Evolutionary conservation across 169 alveolate genomes (phyloP), one percentile per base, ranked within the genome.

Genomic region (Babesia sp.): DNA sequence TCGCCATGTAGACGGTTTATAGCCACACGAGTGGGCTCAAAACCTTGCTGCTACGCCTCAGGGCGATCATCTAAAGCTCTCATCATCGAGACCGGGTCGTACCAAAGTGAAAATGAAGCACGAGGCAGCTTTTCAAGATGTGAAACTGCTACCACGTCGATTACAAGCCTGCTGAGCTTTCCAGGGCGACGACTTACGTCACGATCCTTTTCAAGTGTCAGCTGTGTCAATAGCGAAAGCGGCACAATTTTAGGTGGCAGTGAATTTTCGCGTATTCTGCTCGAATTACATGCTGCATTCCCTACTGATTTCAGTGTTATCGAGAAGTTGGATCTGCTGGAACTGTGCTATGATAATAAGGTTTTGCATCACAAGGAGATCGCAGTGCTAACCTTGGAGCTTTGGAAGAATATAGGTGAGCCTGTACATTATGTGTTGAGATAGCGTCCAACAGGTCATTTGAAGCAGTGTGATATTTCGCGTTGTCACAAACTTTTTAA

Each of bases 351-450:
- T 36, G 26, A 39, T 9, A 74, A 63, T 46, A 16, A 45, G 4
- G 33, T 45, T 18, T 6, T 20, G n/a, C 74, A 37, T 18, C 74
- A 64, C 61, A 14, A 24, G 37, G 63, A 64, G 48, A 8, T 64
- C 2, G 22, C 60, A 26, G 22, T 26, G 28, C 44, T 74, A 9
- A 46, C 63, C 51, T 56, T 74, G 28, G 69, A 66, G n/a, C 37
- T 74, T 20, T 74, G 84, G 84, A 54, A 61, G 46, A 18, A 66
- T 26, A 33, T 51, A 2, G 84, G 84, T 74, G 20, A 9, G 71
- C 24, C 26, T 31, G 1, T 8, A 36, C 4, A n/a, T 3, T 16
- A 3, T 1, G 26, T n/a, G 50, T 3, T 3, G 9, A 4, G 9
- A 9, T 7, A 59, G 8, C 2, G 33, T 18, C 11, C 11, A 12